These are phyloP conservation scores for Saccharomyces eubayanus DNA, from an alignment of 805 yeast genomes.

Conservation along the genomic window DNA sequence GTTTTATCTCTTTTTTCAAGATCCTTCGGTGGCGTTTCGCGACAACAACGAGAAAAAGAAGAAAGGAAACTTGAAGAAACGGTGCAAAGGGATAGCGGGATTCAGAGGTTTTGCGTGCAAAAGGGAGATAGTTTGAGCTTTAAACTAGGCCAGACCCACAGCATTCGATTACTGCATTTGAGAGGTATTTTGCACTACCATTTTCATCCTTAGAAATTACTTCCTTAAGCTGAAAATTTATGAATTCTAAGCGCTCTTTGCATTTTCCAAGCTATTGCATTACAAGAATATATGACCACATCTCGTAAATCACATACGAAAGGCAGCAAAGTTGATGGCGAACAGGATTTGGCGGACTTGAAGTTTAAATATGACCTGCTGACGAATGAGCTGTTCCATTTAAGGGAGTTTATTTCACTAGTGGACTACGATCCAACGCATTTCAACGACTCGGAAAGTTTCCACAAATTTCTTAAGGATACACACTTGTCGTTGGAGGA, in stretches of 20 bases:
- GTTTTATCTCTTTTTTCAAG: conserved; percentile 2
- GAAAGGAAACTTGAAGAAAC: neutral
- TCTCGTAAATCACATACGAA: neutral
- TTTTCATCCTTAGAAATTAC: neutral
- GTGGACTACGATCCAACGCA: conserved; percentile 51
- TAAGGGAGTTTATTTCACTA: conserved; percentile 51
- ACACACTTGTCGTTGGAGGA: conserved; percentile 8
- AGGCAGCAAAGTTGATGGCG: neutral
- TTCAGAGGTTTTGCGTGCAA: neutral
- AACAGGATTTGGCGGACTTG: conserved; percentile 36
- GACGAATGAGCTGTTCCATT: conserved; percentile 55
- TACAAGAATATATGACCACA: neutral
- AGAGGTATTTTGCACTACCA: conserved; percentile 1
- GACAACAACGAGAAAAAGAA: conserved; percentile 2
- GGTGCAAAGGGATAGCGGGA: neutral
- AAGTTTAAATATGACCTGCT: conserved; percentile 40
- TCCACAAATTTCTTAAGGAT: conserved; percentile 28
- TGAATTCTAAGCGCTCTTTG: neutral
- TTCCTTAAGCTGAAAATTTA: neutral
- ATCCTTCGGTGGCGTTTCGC: conserved; percentile 19
- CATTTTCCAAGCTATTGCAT: neutral
- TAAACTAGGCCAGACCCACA: neutral
- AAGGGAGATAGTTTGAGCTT: neutral
- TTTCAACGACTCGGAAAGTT: conserved; percentile 31
- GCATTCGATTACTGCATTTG: neutral